phyloP scores from a whole-genome alignment of 1,139 yeast genomes.

The Blastobotrys malaysiensis region DNA sequence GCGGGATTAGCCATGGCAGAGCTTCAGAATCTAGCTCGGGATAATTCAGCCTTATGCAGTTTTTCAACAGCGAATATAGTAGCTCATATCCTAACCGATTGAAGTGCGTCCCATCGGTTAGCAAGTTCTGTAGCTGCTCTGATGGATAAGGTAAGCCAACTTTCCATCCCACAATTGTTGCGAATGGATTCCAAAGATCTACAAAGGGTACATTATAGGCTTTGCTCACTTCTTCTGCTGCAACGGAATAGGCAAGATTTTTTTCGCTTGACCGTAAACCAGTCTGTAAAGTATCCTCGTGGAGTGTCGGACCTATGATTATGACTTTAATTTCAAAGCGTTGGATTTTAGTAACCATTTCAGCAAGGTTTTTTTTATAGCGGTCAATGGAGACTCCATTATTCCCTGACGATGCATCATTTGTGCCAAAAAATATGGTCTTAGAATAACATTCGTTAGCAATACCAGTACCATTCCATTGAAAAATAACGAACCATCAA shows the following conservation, averaged over 20 bases:
- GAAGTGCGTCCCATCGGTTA: not conserved
- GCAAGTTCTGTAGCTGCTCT: not conserved
- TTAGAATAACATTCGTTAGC: not conserved
- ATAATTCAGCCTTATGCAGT: not conserved
- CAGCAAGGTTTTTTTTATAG: conserved; percentile 42
- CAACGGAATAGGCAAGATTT: conserved; percentile 47
- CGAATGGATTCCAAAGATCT: conserved; percentile 47
- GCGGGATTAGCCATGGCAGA: not conserved
- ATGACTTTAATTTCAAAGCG: conserved; percentile 43
- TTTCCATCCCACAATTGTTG: conserved; percentile 26
- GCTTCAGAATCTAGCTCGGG: not conserved
- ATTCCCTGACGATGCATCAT: conserved; percentile 14
- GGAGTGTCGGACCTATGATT: conserved; percentile 61
- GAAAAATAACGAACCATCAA: conserved; percentile 11
- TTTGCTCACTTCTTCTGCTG: conserved; percentile 43
- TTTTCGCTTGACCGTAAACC: conserved; percentile 35
- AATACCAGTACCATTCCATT: not conserved
- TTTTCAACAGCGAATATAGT: not conserved
- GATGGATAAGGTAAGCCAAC: conserved; percentile 14
- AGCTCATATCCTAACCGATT: not conserved
- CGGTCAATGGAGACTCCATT: conserved; percentile 49
- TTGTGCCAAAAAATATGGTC: conserved; percentile 18
- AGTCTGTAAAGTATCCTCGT: conserved; percentile 38
- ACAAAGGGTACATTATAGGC: conserved; percentile 46
- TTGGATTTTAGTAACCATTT: conserved; percentile 32